Conservation (phyloP, 257 asterid species). For the Oldenlandia corymbosa region DNA sequence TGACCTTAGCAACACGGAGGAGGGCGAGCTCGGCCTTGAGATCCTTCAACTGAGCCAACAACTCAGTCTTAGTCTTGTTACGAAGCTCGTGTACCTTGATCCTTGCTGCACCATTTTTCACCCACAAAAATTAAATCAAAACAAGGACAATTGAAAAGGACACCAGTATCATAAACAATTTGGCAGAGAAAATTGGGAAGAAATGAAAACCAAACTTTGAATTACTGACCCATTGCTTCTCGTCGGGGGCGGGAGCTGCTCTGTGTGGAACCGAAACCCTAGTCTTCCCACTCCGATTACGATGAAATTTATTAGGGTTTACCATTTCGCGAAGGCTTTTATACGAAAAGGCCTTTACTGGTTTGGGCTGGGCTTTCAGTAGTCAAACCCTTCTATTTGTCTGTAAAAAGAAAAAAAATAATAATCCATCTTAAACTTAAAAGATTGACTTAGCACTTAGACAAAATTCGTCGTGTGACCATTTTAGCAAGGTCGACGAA, state of each 20-base stretch:
- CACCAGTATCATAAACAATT: not conserved
- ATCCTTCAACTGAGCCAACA: constrained; percentile 31
- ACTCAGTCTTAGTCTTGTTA: constrained; percentile 26
- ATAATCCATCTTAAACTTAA: too few species aligned
- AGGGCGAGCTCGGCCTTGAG: constrained; percentile 37
- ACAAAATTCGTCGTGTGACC: too few species aligned
- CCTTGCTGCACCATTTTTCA: constrained; percentile 19
- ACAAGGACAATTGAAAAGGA: too few species aligned
- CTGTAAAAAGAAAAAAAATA: too few species aligned
- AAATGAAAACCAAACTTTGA: not conserved
- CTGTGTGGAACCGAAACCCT: constrained; percentile 5
- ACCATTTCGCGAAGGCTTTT: not conserved
- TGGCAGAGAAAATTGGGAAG: not conserved
- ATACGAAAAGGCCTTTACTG: not conserved
- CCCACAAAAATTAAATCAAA: not conserved
- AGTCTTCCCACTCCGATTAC: not conserved
- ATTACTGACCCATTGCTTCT: constrained; percentile 14
- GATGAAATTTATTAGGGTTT: constrained; percentile 6
- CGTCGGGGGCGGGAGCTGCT: constrained; percentile 4
- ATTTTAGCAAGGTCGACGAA: too few species aligned
- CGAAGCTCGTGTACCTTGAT: constrained; percentile 37
- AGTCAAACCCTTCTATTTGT: too few species aligned
- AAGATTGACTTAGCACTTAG: too few species aligned
- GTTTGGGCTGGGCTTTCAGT: not conserved
- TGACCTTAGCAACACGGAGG: constrained; percentile 39